Evolutionary conservation across 495 filamentous ascomycete species (phyloP).

Genomic region (Daldinia loculata): DNA sequence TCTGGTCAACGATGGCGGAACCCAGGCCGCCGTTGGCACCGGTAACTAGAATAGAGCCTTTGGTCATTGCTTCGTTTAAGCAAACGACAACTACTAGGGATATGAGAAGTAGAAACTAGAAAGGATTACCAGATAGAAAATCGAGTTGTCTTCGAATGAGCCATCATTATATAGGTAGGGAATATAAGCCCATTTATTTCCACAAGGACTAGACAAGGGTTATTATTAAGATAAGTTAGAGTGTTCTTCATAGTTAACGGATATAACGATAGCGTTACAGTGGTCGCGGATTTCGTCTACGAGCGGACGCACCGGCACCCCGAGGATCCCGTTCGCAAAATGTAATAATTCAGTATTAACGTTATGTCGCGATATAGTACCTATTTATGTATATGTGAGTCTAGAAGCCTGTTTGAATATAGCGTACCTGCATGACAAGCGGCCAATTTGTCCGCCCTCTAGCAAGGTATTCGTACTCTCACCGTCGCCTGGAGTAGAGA

Average conservation of each 20-base stretch:
- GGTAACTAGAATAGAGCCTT: constrained; percentile 63
- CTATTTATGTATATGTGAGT: background rate
- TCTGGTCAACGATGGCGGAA: constrained; percentile 59
- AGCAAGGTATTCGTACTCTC: background rate
- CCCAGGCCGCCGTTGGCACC: constrained; percentile 61
- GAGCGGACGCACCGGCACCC: background rate
- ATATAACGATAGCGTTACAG: constrained; percentile 6
- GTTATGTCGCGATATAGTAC: background rate
- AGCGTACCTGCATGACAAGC: background rate
- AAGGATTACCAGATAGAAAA: background rate
- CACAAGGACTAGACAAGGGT: background rate
- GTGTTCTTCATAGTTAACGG: background rate
- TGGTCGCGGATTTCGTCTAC: background rate
- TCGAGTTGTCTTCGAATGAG: background rate
- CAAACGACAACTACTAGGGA: background rate
- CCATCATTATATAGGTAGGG: background rate
- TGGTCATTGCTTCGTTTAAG: constrained; percentile 30
- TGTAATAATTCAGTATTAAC: too few species aligned
- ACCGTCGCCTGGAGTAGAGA: background rate
- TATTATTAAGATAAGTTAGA: too few species aligned
- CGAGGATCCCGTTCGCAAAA: too few species aligned
- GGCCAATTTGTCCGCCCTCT: background rate
- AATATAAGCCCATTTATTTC: background rate
- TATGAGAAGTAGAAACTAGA: background rate
- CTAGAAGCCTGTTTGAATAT: background rate